Evolutionary conservation across 2,329 filamentous ascomycete genomes (phyloP), one percentile per base, ranked within the genome.

Genomic region (Pseudogymnoascus sp.): DNA sequence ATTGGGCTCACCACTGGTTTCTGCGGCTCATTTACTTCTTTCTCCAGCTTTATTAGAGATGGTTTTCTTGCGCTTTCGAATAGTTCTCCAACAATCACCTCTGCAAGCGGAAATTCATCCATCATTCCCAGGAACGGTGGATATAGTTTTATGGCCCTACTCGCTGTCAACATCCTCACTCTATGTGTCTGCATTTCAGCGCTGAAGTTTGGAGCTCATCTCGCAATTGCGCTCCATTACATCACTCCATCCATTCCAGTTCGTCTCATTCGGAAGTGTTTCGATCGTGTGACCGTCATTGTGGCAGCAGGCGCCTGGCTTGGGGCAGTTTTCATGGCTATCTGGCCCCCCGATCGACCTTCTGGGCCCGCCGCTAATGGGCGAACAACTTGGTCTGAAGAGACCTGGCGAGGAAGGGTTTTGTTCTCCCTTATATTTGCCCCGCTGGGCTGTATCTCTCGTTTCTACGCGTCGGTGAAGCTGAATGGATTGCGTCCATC

Each of bases 1-100:
- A 88, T 96, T 62, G 92, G 89, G 58, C 82, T 97, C 5, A 84
- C 90, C 0, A 96, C 89, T 0, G 93, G 89, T 9, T 94, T 94
- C 73, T 96, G 91, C 69, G 90, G 93, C 64, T 92, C 89, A 66
- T 90, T 94, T 69, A 97, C 92, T 0, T 92, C 88, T 8, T 96
- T 96, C 74, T 96, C 92, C 0, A 86, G 87, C 18, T 95, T 96
- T 71, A 86, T 92, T 54, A 82, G 89, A 6, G 92, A 96, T 68
- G 75, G 81, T 12, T 96, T 95, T 71, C 80, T 96, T 20, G 87
- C 90, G 0, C 75, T 95, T 16, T 86, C 89, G 3, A 94, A 96
- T 70, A 81, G 88, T 65, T 75, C 95, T 9, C 78, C 82, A 0
- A 76, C 79, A 1, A 60, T 66, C 3, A 59, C 68, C 0, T 69